phyloP scores from a whole-genome alignment of 1,284 basidiomycete species.

The Tilletia indica region DNA sequence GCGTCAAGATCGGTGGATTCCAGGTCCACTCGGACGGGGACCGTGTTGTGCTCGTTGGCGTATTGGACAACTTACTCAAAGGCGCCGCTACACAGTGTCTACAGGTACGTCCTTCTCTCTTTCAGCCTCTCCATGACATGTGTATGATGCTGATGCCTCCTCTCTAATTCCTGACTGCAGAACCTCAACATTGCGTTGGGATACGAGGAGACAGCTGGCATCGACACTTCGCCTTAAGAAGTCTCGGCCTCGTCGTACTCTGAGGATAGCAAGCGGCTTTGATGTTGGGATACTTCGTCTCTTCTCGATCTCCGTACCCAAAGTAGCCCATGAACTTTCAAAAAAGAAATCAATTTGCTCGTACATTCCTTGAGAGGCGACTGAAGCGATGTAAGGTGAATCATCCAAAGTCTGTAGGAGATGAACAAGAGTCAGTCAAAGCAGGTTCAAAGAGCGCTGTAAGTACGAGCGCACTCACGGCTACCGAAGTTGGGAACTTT shows the following conservation, averaged over 20 bases:
- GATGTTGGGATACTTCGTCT: too few species aligned
- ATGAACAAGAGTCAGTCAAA: too few species aligned
- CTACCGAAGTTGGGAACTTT: too few species aligned
- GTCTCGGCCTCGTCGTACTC: too few species aligned
- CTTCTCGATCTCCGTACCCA: conserved; percentile 37
- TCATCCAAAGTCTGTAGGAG: too few species aligned
- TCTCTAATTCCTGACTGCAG: conserved; percentile 58
- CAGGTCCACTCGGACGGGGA: conserved; percentile 87
- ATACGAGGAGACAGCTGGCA: conserved; percentile 84
- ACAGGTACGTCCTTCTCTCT: conserved; percentile 64
- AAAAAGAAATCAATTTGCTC: too few species aligned
- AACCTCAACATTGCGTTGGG: conserved; percentile 93
- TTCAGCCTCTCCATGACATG: conserved; percentile 12
- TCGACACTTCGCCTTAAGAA: conserved; percentile 57
- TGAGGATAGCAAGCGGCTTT: too few species aligned
- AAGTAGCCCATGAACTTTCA: too few species aligned
- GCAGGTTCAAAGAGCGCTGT: too few species aligned
- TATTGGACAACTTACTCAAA: conserved; percentile 88
- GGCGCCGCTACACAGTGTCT: conserved; percentile 97
- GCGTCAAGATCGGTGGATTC: conserved; percentile 86
- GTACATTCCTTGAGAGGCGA: too few species aligned
- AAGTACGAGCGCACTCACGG: too few species aligned
- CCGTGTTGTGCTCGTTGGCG: conserved; percentile 77
- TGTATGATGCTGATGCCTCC: not conserved
- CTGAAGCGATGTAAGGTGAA: too few species aligned